Base-by-base conservation (phyloP, 2,329 filamentous ascomycete species). In the Aspergillus hortae region DNA sequence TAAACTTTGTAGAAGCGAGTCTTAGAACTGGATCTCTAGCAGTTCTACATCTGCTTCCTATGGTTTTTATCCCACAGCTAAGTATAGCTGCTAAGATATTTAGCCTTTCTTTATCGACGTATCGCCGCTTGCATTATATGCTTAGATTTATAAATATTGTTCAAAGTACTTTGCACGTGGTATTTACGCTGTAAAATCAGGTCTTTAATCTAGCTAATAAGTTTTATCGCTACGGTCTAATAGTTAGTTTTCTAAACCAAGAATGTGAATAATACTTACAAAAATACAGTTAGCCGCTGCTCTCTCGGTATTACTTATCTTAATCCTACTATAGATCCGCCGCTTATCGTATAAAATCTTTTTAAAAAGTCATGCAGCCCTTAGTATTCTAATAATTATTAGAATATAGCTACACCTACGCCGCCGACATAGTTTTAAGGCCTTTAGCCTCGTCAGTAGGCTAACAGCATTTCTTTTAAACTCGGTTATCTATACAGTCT, bases 331-430 rank as follows among this genome's bases (percentile, higher is more conserved):
- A 5, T 32, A 23, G 25, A 15, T 42, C 12, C 38, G 36, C 38
- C 38, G 33, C 6, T 48, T 23, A 38, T 41, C 35, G 11, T 48
- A 48, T 32, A 25, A 48, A 14, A 9, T 48, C 25, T 48, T 33
- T 19, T 14, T 19, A 5, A 48, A 48, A 42, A 5, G 6, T 4
- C 38, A 48, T 32, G 27, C n/a, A 14, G n/a, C n/a, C 10, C 46
- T 48, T 15, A 32, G 46, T 12, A 15, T 48, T 21, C 21, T 48
- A 17, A 6, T 42, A 12, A 17, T 15, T 14, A 23, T 48, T 14
- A 12, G 25, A 12, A 21, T 12, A n/a, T 48, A 25, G 38, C 27
- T 48, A 32, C 38, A 48, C n/a, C 15, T 48, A 15, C 30, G 32
- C 30, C 21, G 30, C 10, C 14, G 27, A 4, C 19, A 17, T 12